Evolutionary conservation across 352 stramenopile genomes (phyloP).

Genomic region (Phytopythium delawarense): DNA sequence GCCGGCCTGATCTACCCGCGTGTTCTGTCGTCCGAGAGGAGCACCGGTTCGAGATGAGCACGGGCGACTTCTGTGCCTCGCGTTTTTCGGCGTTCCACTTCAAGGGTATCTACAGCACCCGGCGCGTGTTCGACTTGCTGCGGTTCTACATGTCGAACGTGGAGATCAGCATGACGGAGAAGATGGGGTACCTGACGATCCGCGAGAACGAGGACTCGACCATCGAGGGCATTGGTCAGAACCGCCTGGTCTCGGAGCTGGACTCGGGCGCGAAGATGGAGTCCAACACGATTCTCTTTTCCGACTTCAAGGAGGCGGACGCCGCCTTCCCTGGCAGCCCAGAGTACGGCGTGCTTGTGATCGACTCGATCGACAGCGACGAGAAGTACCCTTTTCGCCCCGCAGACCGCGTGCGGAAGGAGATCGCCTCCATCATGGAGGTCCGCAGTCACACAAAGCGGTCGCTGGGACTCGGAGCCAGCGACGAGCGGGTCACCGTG

Average conservation of each 20-base stretch:
- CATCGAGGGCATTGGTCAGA: constrained; percentile 32
- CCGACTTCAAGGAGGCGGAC: constrained; percentile 23
- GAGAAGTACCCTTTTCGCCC: constrained; percentile 41
- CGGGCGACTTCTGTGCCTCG: constrained; percentile 38
- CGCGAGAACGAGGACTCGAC: constrained; percentile 40
- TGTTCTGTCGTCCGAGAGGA: constrained; percentile 26
- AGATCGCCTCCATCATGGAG: constrained; percentile 32
- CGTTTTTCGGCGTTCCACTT: constrained; percentile 58
- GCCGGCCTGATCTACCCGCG: constrained; percentile 7
- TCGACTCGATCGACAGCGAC: constrained; percentile 37
- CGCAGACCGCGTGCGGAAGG: constrained; percentile 29
- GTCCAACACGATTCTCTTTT: constrained; percentile 38
- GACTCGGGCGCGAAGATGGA: constrained; percentile 29
- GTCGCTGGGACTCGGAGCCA: not conserved
- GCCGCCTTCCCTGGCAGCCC: constrained; percentile 16
- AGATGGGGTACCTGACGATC: constrained; percentile 47
- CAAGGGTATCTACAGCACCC: constrained; percentile 19
- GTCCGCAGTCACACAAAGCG: constrained; percentile 16
- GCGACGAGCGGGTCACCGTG: constrained; percentile 23
- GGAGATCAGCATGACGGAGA: constrained; percentile 59
- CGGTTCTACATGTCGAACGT: constrained; percentile 51
- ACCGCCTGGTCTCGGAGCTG: constrained; percentile 37
- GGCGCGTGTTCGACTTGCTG: constrained; percentile 40
- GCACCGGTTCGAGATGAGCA: constrained; percentile 36
- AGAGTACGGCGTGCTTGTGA: constrained; percentile 30